Percentiles rank a stretch among this genome's conserved stretches.
phyloP scores from a whole-genome alignment of 2,329 filamentous ascomycete species.

The Talaromyces sp. region DNA sequence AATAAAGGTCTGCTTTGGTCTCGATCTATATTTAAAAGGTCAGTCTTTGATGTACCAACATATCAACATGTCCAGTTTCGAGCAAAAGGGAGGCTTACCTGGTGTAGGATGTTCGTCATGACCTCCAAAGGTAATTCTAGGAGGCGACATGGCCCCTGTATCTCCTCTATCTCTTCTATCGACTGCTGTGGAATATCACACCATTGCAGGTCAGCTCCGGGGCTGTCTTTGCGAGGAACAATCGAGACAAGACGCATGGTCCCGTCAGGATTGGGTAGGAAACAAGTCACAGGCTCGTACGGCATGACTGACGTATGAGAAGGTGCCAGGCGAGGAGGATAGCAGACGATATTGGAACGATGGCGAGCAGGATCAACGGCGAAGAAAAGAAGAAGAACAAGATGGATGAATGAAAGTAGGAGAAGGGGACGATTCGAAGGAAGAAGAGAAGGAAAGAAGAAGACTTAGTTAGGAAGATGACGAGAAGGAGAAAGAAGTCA shows the following conservation, averaged over 20 bases:
- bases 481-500: background rate
- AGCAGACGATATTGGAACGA: background rate
- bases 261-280: background rate
- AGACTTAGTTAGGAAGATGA: background rate
- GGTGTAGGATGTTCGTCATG: constrained; percentile 1
- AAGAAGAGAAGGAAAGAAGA: background rate
- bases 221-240: background rate
- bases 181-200: background rate
- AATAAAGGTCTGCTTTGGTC: background rate
- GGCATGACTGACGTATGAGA: background rate
- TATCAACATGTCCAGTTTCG: background rate
- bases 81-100: background rate
- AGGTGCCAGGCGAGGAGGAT: background rate
- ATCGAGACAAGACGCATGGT: background rate
- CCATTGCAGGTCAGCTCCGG: background rate
- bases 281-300: background rate
- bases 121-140: constrained; percentile 7
- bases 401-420: background rate
- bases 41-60: background rate
- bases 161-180: background rate
- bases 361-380: background rate
- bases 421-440: background rate
- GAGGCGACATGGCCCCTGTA: background rate
- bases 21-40: background rate
- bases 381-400: background rate